Evolutionary conservation across 2,329 filamentous ascomycete genomes (phyloP).

Genomic region (Ceratocystis papillata): DNA sequence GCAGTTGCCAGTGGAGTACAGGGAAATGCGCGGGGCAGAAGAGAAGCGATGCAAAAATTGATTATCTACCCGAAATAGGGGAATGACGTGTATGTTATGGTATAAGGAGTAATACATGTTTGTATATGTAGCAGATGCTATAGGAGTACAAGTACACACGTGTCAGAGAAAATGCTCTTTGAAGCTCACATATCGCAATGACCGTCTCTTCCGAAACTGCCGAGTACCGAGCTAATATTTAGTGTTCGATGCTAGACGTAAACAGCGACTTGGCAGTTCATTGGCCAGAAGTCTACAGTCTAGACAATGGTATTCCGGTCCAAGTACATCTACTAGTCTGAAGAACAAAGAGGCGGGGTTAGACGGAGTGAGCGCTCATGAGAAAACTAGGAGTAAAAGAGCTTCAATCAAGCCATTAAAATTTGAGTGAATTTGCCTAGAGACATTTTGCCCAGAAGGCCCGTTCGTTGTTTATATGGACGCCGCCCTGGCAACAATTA

Average conservation of each 20-base stretch:
- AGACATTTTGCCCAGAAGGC: not conserved
- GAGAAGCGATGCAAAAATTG: too few species aligned
- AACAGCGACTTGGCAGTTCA: not conserved
- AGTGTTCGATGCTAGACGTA: too few species aligned
- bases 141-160: not conserved
- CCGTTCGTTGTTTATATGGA: too few species aligned
- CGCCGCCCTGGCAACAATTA: too few species aligned
- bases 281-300: not conserved
- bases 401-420: not conserved
- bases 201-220: not conserved
- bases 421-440: not conserved
- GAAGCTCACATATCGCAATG: not conserved
- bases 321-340: not conserved
- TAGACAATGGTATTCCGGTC: not conserved
- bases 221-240: not conserved
- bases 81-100: too few species aligned
- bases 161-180: not conserved
- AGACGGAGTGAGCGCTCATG: not conserved
- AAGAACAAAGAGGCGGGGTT: not conserved
- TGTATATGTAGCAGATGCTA: too few species aligned
- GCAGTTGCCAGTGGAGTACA: too few species aligned
- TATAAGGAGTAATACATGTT: too few species aligned
- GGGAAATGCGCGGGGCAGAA: too few species aligned
- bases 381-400: not conserved
- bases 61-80: too few species aligned